Conservation (phyloP, 805 yeast genomes). For the Lipomyces oligophaga region DNA sequence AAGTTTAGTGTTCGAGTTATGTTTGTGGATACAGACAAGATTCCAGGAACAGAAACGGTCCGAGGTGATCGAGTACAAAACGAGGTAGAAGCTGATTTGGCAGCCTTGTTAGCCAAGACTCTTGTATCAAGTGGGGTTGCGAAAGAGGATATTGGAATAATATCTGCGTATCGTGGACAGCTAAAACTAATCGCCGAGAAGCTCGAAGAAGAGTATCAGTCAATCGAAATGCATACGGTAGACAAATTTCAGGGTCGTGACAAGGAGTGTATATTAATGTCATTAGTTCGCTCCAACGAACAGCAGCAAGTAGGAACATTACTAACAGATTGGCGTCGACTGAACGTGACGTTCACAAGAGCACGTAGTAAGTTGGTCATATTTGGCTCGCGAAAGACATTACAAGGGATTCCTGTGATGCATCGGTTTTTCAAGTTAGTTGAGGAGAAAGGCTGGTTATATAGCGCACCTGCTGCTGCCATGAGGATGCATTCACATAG, state of each 20-base stretch:
- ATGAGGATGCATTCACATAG: conserved; percentile 13
- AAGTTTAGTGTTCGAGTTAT: conserved; percentile 48
- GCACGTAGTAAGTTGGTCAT: conserved; percentile 80
- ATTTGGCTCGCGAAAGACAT: conserved; percentile 70
- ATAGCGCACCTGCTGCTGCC: conserved; percentile 45
- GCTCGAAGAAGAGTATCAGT: conserved; percentile 36
- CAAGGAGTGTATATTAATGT: conserved; percentile 83
- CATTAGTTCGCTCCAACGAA: conserved; percentile 78
- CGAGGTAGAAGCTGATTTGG: conserved; percentile 63
- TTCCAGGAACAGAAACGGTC: conserved; percentile 54
- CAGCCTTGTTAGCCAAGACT: conserved; percentile 53
- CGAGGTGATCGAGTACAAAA: conserved; percentile 71
- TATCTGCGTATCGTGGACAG: conserved; percentile 87
- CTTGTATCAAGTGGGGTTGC: conserved; percentile 58
- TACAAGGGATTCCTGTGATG: conserved; percentile 50
- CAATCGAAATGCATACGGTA: conserved; percentile 79
- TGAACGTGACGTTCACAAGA: conserved; percentile 92
- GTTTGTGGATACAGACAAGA: conserved; percentile 72
- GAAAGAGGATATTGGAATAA: conserved; percentile 67
- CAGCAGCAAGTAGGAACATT: conserved; percentile 68
- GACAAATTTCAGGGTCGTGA: conserved; percentile 97
- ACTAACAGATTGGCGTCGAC: conserved; percentile 81
- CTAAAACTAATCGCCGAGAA: conserved; percentile 45
- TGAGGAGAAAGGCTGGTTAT: conserved; percentile 58
- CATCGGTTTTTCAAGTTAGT: conserved; percentile 59